A percentile compares a stretch with the other conserved stretches of the same genome.
Evolutionary conservation across 768 basidiomycete species (phyloP).

Genomic region (Vararia minispora): DNA sequence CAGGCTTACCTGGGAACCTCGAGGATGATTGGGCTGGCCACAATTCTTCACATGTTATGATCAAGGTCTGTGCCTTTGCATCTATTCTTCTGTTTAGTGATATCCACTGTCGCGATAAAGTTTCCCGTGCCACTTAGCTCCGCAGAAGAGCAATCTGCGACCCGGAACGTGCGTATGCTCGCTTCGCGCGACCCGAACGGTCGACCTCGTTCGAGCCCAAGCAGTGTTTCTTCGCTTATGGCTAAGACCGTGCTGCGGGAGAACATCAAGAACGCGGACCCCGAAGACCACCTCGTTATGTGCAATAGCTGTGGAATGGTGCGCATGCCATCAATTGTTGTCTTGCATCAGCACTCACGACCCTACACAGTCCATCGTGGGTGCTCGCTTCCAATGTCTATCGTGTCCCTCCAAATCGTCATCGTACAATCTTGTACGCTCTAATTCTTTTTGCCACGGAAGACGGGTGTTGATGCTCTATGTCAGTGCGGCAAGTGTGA

Average conservation of each 20-base stretch:
- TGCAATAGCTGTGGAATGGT: conserved; percentile 11
- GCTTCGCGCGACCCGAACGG: conserved; percentile 4
- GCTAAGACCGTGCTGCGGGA: conserved; percentile 5
- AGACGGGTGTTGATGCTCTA: background rate
- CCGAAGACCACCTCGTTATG: conserved; percentile 7
- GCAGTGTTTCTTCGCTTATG: conserved; percentile 9
- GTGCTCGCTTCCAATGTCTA: conserved; percentile 81
- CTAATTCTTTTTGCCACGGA: conserved; percentile 1
- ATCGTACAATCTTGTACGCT: conserved; percentile 61
- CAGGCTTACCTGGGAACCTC: conserved; percentile 73
- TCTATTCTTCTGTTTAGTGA: conserved; percentile 3
- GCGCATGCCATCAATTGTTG: background rate
- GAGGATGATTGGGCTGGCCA: conserved; percentile 72
- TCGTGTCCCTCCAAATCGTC: conserved; percentile 71
- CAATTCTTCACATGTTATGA: conserved; percentile 81
- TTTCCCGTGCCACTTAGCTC: conserved; percentile 77
- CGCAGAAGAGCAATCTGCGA: conserved; percentile 60
- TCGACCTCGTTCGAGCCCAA: conserved; percentile 9
- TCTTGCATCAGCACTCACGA: background rate
- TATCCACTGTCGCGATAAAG: conserved; percentile 27
- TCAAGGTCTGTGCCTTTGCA: conserved; percentile 53
- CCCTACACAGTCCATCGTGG: conserved; percentile 51
- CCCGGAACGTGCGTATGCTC: conserved; percentile 8
- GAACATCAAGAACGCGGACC: background rate
- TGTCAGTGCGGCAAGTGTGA: conserved; percentile 75